Evolutionary conservation across 202 grass and related monocot species (phyloP).

Genomic region (Saccharum hybrid): DNA sequence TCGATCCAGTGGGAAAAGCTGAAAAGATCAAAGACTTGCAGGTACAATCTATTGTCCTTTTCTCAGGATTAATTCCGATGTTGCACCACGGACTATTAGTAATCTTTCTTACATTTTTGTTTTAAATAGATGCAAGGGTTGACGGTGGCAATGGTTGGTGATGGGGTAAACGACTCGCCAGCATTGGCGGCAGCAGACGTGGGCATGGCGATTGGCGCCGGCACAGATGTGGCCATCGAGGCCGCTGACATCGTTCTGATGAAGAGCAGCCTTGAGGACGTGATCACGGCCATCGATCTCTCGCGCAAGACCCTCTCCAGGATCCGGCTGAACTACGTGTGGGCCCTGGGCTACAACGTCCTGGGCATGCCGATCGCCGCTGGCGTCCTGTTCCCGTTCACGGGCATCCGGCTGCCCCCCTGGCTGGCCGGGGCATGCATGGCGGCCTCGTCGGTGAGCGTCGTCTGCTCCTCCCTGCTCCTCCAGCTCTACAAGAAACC

Average conservation of each 20-base stretch:
- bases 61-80: not conserved
- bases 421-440: constrained; percentile 96
- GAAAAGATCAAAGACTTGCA: constrained; percentile 96
- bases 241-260: constrained; percentile 84
- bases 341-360: constrained; percentile 92
- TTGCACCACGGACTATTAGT: not conserved
- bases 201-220: constrained; percentile 83
- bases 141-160: constrained; percentile 90
- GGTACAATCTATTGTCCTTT: constrained; percentile 42
- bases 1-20: constrained; percentile 87
- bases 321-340: constrained; percentile 89
- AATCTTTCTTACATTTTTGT: constrained; percentile 13
- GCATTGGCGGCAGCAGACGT: constrained; percentile 80
- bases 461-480: constrained; percentile 91
- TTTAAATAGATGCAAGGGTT: constrained; percentile 65
- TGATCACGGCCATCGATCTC: constrained; percentile 92
- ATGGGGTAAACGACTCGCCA: constrained; percentile 89
- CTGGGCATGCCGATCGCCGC: constrained; percentile 81
- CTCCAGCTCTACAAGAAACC: constrained; percentile 95
- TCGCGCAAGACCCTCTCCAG: constrained; percentile 76
- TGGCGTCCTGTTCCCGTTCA: constrained; percentile 74
- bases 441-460: constrained; percentile 82
- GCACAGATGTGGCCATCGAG: constrained; percentile 92
- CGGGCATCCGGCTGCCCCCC: constrained; percentile 75
- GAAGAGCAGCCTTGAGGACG: constrained; percentile 88